Evolutionary conservation across 1,284 basidiomycete species (phyloP), one percentile per base, ranked within the genome.

Genomic region (Tilletia walkeri): DNA sequence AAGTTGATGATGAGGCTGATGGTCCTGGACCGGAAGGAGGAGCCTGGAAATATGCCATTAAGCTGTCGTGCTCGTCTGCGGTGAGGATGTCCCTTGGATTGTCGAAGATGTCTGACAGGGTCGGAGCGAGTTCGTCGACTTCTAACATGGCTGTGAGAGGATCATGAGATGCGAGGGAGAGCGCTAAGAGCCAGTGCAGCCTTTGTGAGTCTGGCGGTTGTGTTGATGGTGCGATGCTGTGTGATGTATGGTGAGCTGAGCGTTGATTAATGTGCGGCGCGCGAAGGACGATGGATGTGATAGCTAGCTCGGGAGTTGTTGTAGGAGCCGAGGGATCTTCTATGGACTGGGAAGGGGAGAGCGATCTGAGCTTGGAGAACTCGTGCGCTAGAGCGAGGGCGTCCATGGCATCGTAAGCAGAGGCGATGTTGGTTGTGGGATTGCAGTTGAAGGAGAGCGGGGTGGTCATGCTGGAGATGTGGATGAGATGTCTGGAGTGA

Each of bases 81-180:
- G 16, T 53, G 50, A 53, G 16, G 20, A 53, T 53, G 50, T 53
- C 50, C 50, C 20, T 53, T 10, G 50, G 18, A 18, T 53, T 53
- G 50, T 53, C 50, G 16, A 16, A 53, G 50, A 53, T 53, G 50
- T 53, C 50, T 12, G 50, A 18, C 4, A 53, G 18, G 20, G 18
- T 12, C 6, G 50, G 16, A 53, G 18, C 50, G 50, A 53, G 50
- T 24, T 18, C 20, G 16, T 53, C 50, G 50, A 53, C 50, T 10
- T 53, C 50, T 2, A 4, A 2, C 50, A 53, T n/a, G 20, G 50
- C 7, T 10, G 50, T 18, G 16, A 53, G 16, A 18, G 50, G 50
- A 53, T 53, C 50, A 2, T 53, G 50, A n/a, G 50, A 53, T 18
- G 50, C 50, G 50, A 53, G 12, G 50, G 50, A 53, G 50, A 53